Evolutionary conservation across 345 rosid species (phyloP).

Genomic region (Bretschneidera sinensis): DNA sequence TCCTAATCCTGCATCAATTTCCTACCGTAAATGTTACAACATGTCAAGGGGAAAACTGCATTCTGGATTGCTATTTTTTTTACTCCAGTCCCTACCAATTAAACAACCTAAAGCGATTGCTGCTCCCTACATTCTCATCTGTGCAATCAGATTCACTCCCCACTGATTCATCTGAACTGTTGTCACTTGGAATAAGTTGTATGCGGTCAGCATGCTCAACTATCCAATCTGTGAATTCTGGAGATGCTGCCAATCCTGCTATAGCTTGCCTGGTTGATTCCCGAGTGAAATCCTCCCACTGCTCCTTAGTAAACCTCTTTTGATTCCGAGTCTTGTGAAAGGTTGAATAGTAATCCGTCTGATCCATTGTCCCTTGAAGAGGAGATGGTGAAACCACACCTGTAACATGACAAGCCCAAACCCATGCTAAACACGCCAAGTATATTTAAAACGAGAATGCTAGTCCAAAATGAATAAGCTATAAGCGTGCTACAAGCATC

Average conservation of each 20-base stretch:
- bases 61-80: background rate
- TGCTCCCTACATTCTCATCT: conserved; percentile 18
- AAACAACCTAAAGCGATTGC: conserved; percentile 6
- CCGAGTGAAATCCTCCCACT: conserved; percentile 70
- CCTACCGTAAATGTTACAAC: conserved; percentile 7
- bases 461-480: background rate
- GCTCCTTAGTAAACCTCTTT: conserved; percentile 58
- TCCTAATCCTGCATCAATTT: conserved; percentile 9
- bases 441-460: background rate
- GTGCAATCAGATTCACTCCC: conserved; percentile 67
- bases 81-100: conserved; percentile 23
- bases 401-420: conserved; percentile 8
- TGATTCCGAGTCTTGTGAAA: conserved; percentile 52
- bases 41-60: background rate
- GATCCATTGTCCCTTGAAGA: conserved; percentile 10
- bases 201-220: conserved; percentile 65
- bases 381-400: conserved; percentile 34
- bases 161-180: conserved; percentile 44
- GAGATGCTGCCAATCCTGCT: conserved; percentile 63
- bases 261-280: conserved; percentile 65
- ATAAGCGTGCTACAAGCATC: background rate
- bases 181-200: conserved; percentile 48
- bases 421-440: background rate
- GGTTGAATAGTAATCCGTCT: conserved; percentile 58
- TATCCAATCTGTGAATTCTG: conserved; percentile 72